phyloP scores from a whole-genome alignment of 163 green algal genomes.

The Chlamydomonas reinhardtii region DNA sequence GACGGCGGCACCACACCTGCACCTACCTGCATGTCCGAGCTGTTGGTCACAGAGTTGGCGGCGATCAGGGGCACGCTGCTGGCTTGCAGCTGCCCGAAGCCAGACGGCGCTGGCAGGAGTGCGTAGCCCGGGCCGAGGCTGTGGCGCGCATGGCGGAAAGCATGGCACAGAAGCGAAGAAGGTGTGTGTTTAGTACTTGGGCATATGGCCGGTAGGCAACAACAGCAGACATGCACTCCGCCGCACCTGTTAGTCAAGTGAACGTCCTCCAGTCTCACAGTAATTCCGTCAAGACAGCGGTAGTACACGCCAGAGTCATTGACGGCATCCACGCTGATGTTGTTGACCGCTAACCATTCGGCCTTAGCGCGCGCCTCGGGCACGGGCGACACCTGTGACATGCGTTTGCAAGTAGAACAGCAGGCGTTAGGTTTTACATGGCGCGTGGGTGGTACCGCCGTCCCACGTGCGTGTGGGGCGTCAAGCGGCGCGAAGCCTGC shows the following conservation, averaged over 20 bases:
- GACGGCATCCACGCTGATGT: not conserved
- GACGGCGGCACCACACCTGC: no score
- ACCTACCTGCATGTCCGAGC: slow-evolving; percentile 13
- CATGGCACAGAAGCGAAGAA: not conserved
- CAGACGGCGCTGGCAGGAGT: not conserved
- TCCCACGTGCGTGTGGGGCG: no score
- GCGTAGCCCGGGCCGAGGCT: not conserved
- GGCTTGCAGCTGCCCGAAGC: not conserved
- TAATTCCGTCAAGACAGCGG: not conserved
- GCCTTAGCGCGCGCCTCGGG: slow-evolving; percentile 8
- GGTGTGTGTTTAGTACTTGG: no score
- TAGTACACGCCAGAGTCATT: slow-evolving; percentile 8
- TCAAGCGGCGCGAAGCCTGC: no score
- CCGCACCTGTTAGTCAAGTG: not conserved
- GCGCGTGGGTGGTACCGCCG: no score
- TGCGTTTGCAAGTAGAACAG: not conserved
- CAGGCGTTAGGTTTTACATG: no score
- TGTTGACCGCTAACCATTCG: not conserved
- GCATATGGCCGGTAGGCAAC: no score
- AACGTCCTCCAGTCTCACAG: not conserved
- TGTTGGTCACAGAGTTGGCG: not conserved
- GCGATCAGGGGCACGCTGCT: slow-evolving; percentile 16
- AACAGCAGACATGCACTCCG: no score
- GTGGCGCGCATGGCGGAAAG: no score
- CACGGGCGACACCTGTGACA: not conserved